Evolutionary conservation across 768 basidiomycete genomes (phyloP).

Genomic region (Tricholomella constricta): DNA sequence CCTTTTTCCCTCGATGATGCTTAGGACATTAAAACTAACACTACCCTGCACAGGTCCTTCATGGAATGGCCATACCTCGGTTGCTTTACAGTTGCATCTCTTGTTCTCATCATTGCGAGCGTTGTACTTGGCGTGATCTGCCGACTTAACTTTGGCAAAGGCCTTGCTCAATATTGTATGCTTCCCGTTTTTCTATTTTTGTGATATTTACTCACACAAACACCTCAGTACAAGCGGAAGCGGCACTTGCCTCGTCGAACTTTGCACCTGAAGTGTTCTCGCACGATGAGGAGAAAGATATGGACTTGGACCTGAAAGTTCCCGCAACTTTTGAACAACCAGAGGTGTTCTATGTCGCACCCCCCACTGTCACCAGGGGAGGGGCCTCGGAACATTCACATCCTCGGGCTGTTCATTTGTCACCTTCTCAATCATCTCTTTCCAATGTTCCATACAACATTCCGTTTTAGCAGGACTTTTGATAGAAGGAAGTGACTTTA

Average conservation of each 20-base stretch:
- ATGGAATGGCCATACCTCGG: conserved; percentile 52
- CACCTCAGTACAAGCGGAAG: conserved; percentile 39
- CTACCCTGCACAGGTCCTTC: conserved; percentile 39
- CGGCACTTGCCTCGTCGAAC: conserved; percentile 36
- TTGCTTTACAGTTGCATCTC: conserved; percentile 45
- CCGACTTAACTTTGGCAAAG: conserved; percentile 54
- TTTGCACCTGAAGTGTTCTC: conserved; percentile 43
- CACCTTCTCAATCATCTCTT: not conserved
- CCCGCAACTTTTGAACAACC: conserved; percentile 1
- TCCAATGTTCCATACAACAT: conserved; percentile 10
- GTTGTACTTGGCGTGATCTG: conserved; percentile 50
- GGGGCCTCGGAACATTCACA: not conserved
- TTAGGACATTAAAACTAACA: not conserved
- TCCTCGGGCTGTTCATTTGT: not conserved
- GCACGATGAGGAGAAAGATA: conserved; percentile 26
- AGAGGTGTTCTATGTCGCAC: conserved; percentile 1
- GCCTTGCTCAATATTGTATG: conserved; percentile 55
- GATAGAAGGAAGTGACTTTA: too few relatives aligned
- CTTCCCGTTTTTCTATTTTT: not conserved
- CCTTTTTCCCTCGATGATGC: not conserved
- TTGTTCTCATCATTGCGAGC: conserved; percentile 43
- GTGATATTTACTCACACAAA: conserved; percentile 4
- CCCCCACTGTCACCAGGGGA: too few relatives aligned
- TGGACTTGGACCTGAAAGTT: conserved; percentile 12
- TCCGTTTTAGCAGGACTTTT: conserved; percentile 7